Base-by-base conservation (phyloP, 2,329 filamentous ascomycete genomes). In the Pseudogymnoascus sp. region DNA sequence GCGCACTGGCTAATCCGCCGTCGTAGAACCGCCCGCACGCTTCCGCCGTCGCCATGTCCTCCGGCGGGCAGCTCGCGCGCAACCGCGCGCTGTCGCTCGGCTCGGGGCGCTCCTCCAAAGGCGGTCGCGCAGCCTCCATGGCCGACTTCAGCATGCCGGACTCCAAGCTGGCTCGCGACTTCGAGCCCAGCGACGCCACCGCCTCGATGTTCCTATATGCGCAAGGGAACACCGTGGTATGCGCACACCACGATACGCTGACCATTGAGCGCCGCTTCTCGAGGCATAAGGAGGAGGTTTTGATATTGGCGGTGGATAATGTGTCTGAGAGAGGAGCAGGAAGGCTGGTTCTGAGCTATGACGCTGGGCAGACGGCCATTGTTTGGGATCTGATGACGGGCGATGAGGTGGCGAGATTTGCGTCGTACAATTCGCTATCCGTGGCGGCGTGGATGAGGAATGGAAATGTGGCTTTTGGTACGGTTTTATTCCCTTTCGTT, bases 321-420 rank as follows among this genome's bases (percentile, higher is more conserved):
- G 86, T 90, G 63, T 97, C 93, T 74, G 93, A 97, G 69, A 80
- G 86, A 65, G 93, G 93, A 2, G 87, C 88, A 0, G 95, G 93
- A 29, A 83, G 93, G 67, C 78, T 96, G 65, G 92, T 96, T 2
- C 91, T 96, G 66, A 97, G 92, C 77, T 97, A 96, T 72, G 95
- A 99, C 79, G 84, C 85, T 16, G 88, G 91, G 38, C 90, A 93
- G 75, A 96, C 91, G 0, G 91, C 93, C 3, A 96, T 97, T 72
- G 91, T 97, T 6, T 99, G 95, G 95, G 93, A 99, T 76, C 81
- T 97, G 65, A 86, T 96, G 78, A 96, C 91, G 0, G 95, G 95
- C 59, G 87, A 92, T 65, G 92, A 97, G 75, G 83, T 97, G 64
- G 87, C 93, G 40, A 85, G 93, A n/a, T 97, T 97, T 77, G 87